phyloP scores from a whole-genome alignment of 2,329 filamentous ascomycete species.

The Pochonia chlamydosporia region DNA sequence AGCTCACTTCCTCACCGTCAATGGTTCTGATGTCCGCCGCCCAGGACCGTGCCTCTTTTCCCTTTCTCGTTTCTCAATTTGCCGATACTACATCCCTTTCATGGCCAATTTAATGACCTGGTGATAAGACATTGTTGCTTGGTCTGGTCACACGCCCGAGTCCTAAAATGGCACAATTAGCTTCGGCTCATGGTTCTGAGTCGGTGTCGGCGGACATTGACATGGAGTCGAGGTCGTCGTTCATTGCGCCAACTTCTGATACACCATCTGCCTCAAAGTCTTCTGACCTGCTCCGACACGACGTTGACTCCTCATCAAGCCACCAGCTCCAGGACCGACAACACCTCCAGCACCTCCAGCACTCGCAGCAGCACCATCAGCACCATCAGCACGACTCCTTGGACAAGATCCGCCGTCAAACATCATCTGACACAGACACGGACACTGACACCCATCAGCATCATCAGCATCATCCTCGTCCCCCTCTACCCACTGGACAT shows the following conservation, averaged over 20 bases:
- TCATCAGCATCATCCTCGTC: too few species aligned
- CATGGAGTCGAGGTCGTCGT: conserved; percentile 5
- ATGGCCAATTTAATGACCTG: conserved; percentile 13
- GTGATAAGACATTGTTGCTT: conserved; percentile 14
- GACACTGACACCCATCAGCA: too few species aligned
- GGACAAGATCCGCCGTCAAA: neutral
- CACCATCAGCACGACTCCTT: conserved; percentile 19
- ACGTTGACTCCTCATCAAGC: conserved; percentile 1
- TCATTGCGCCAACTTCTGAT: conserved; percentile 24
- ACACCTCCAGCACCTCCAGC: neutral
- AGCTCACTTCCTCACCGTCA: conserved; percentile 3
- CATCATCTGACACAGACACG: conserved; percentile 5
- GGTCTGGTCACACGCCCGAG: conserved; percentile 9
- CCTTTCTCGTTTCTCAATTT: conserved; percentile 6
- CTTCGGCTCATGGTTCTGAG: conserved; percentile 6
- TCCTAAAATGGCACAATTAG: conserved; percentile 18
- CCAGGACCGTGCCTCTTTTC: conserved; percentile 1
- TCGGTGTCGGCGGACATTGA: too few species aligned
- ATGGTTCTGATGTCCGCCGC: conserved; percentile 5
- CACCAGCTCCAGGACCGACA: conserved; percentile 8
- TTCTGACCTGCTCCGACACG: conserved; percentile 21
- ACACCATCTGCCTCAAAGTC: conserved; percentile 29
- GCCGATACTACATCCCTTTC: conserved; percentile 9
- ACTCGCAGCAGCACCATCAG: conserved; percentile 10
- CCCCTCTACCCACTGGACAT: conserved; percentile 6